These are phyloP conservation scores for Podospora fimiseda DNA, from an alignment of 495 filamentous ascomycete species.

Conservation along the genomic window DNA sequence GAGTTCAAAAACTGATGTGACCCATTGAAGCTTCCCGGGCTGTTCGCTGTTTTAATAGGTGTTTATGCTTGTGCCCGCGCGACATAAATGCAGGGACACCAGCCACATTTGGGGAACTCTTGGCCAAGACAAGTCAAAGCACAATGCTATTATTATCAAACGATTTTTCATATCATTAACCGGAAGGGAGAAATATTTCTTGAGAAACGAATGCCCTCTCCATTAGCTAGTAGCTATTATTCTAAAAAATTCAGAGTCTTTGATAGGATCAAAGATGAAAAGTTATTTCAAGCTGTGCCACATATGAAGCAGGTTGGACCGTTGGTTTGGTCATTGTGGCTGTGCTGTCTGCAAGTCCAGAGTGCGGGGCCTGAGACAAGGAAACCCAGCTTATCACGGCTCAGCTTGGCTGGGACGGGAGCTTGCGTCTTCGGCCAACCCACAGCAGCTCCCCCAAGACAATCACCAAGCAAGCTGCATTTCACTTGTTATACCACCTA, in stretches of 20 bases:
- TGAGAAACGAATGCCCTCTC: too few relatives aligned
- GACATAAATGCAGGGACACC: background rate
- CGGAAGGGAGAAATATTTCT: background rate
- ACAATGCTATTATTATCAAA: too few relatives aligned
- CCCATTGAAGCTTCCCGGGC: background rate
- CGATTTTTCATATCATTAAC: too few relatives aligned
- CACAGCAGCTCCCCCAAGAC: conserved; percentile 15
- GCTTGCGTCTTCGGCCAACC: conserved; percentile 21
- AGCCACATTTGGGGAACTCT: conserved; percentile 9
- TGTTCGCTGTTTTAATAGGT: background rate
- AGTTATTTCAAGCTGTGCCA: too few relatives aligned
- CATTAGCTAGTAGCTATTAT: background rate
- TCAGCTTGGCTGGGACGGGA: conserved; percentile 10
- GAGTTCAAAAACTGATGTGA: background rate
- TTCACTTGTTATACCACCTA: conserved; percentile 8
- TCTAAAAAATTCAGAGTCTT: too few relatives aligned
- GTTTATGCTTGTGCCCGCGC: conserved; percentile 2
- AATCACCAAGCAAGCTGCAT: conserved; percentile 10
- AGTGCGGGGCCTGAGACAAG: conserved; percentile 16
- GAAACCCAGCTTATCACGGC: conserved; percentile 11
- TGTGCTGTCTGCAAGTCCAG: conserved; percentile 11
- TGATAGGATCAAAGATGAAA: too few relatives aligned
- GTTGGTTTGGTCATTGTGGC: conserved; percentile 20
- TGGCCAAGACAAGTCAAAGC: too few relatives aligned
- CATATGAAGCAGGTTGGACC: background rate